Base-by-base conservation (phyloP, 805 yeast species). In the Kazachstania martiniae region DNA sequence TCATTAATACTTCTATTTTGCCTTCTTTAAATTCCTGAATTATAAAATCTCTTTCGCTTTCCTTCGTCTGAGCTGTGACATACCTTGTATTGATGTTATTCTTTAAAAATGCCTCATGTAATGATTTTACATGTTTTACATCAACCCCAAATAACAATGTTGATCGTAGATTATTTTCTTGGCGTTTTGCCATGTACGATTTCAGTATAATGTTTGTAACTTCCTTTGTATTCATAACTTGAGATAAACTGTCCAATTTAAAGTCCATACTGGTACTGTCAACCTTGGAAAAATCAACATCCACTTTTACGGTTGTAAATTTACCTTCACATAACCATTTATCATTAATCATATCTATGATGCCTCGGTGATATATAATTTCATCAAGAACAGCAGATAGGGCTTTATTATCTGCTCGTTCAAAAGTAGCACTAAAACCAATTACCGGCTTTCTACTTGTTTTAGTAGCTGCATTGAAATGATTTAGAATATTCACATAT, bases 341-440 rank as follows among this genome's bases (percentile, higher is more conserved):
- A 26, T 72, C 74, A 17, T 61, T 48, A 14, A 89, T 72, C 80
- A 87, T 73, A 18, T 75, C 73, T 12, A 68, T 47, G 15, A 85
- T 62, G 6, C 66, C 73, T 43, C 77, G 65, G 45, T 82, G 82
- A 45, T 66, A 86, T 0, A 77, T 87, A 18, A 87, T 70, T 36
- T 80, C 68, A 43, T 87, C 89, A 54, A 85, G 74, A 0, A 72
- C 72, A 13, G 56, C 46, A 9, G 70, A 67, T 28, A 89, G 55
- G 0, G 77, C 65, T 33, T 64, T 59, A 4, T 71, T 73, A 53
- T 87, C 97, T n/a, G 72, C 70, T 35, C 97, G 58, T 44, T 73
- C 74, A 49, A 87, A 56, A 0, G 97, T 87, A 0, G 96, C 97
- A 10, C 94, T 78, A 43, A 89, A 84, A 2, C 97, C 96, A 12